Percentiles rank a stretch among this genome's conserved stretches.
phyloP scores from a whole-genome alignment of 2,329 filamentous ascomycete species.

The Penicillium crustosum region DNA sequence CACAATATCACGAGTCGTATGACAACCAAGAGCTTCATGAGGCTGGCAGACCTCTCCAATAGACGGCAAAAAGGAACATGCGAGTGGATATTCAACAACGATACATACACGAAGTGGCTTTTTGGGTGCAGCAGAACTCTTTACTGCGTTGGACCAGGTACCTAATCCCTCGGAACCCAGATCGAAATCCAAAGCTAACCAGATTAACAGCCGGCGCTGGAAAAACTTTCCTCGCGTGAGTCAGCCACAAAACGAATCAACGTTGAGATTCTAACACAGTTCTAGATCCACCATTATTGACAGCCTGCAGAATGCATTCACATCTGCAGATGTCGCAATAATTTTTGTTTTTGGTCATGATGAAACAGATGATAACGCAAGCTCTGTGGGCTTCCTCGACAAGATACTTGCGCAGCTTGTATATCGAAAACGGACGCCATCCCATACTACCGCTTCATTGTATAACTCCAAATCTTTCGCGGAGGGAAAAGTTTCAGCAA shows the following conservation, averaged over 20 bases:
- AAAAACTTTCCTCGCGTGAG: slow-evolving; percentile 35
- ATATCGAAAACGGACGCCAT: slow-evolving; percentile 28
- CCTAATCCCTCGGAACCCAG: too few species aligned
- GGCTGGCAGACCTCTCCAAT: slow-evolving; percentile 31
- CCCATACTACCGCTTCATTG: slow-evolving; percentile 24
- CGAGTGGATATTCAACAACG: slow-evolving; percentile 30
- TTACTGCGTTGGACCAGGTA: slow-evolving; percentile 29
- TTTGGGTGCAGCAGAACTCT: slow-evolving; percentile 27
- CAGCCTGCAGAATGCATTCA: slow-evolving; percentile 29
- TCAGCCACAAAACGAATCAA: not conserved
- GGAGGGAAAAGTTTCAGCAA: slow-evolving; percentile 26
- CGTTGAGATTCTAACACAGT: not conserved
- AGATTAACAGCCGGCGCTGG: slow-evolving; percentile 29
- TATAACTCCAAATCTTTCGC: slow-evolving; percentile 27
- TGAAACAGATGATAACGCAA: slow-evolving; percentile 22
- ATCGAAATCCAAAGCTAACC: not conserved
- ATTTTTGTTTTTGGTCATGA: slow-evolving; percentile 34
- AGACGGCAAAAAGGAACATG: slow-evolving; percentile 28
- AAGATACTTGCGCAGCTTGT: slow-evolving; percentile 35
- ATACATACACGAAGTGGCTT: slow-evolving; percentile 28
- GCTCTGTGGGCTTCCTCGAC: slow-evolving; percentile 23
- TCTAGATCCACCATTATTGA: slow-evolving; percentile 31
- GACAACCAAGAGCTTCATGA: slow-evolving; percentile 26
- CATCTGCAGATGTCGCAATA: slow-evolving; percentile 30
- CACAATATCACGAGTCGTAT: slow-evolving; percentile 21